phyloP scores from a whole-genome alignment of 2,329 filamentous ascomycete species.

The Penicillium sp. region DNA sequence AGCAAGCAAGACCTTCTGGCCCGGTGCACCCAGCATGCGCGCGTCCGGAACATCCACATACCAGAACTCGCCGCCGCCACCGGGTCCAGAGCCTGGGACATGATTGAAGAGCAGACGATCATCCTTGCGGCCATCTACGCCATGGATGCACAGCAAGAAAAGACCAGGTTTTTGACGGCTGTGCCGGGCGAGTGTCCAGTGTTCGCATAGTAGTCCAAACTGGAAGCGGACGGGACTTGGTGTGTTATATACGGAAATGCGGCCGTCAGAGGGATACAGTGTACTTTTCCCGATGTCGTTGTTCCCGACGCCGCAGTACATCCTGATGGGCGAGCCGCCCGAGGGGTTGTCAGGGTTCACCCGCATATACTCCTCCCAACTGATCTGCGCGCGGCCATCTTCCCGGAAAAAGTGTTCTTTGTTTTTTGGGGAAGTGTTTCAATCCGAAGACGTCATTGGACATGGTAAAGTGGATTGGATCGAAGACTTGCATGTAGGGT shows the following conservation, averaged over 20 bases:
- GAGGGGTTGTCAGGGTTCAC: slow-evolving; percentile 51
- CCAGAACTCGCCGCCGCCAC: slow-evolving; percentile 71
- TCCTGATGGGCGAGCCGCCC: slow-evolving; percentile 37
- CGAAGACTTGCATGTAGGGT: slow-evolving; percentile 64
- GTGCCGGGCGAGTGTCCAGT: slow-evolving; percentile 66
- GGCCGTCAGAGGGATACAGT: slow-evolving; percentile 56
- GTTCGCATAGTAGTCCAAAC: slow-evolving; percentile 71
- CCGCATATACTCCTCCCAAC: slow-evolving; percentile 78
- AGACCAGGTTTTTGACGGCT: slow-evolving; percentile 60
- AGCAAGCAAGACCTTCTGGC: slow-evolving; percentile 62
- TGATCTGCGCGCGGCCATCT: slow-evolving; percentile 58
- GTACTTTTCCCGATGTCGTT: slow-evolving; percentile 53
- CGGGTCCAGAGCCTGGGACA: slow-evolving; percentile 33
- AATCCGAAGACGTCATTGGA: slow-evolving; percentile 75
- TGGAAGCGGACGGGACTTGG: slow-evolving; percentile 65
- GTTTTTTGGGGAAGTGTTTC: slow-evolving; percentile 73
- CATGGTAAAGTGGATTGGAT: slow-evolving; percentile 55
- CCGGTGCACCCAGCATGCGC: slow-evolving; percentile 60
- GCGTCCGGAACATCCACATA: slow-evolving; percentile 67
- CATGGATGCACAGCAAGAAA: slow-evolving; percentile 64
- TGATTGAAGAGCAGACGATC: slow-evolving; percentile 64
- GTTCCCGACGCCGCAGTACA: slow-evolving; percentile 46
- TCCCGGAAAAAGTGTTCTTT: slow-evolving; percentile 64
- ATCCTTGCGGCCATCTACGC: slow-evolving; percentile 60
- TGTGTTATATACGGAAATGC: slow-evolving; percentile 56